Evolutionary conservation across 1,284 basidiomycete genomes (phyloP).

Genomic region (Ustilago nuda): DNA sequence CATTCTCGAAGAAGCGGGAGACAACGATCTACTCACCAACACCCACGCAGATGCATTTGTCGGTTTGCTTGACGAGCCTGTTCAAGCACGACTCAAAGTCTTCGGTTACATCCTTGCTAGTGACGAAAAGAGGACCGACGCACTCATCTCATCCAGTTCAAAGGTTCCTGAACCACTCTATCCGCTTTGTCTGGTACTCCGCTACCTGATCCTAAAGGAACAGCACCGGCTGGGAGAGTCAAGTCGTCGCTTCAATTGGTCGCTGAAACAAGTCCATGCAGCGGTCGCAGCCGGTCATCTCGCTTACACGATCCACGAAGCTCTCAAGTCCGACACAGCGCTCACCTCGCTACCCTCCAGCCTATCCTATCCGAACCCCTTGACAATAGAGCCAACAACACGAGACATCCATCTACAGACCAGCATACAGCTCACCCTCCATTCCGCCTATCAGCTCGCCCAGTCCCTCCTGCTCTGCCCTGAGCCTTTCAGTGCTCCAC

Average conservation of each 20-base stretch:
- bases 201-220: constrained; percentile 48
- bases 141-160: constrained; percentile 8
- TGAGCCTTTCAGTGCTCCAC: constrained; percentile 28
- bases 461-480: constrained; percentile 46
- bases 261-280: constrained; percentile 41
- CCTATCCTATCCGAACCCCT: constrained; percentile 21
- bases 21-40: constrained; percentile 26
- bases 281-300: constrained; percentile 25
- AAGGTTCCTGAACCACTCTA: constrained; percentile 26
- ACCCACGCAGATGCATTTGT: constrained; percentile 16
- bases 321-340: constrained; percentile 27
- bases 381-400: constrained; percentile 40
- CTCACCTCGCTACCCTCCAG: constrained; percentile 21
- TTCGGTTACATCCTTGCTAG: constrained; percentile 38
- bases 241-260: constrained; percentile 44
- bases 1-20: constrained; percentile 1
- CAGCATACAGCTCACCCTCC: constrained; percentile 44
- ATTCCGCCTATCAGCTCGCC: constrained; percentile 37
- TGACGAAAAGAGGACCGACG: constrained; percentile 24
- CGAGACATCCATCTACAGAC: constrained; percentile 42
- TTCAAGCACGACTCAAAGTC: constrained; percentile 27
- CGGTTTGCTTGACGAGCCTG: constrained; percentile 37
- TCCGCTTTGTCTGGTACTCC: constrained; percentile 42
- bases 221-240: constrained; percentile 42
- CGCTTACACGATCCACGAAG: constrained; percentile 29